Conservation (phyloP, 495 filamentous ascomycete genomes). For the Lasiosphaeria miniovina region DNA sequence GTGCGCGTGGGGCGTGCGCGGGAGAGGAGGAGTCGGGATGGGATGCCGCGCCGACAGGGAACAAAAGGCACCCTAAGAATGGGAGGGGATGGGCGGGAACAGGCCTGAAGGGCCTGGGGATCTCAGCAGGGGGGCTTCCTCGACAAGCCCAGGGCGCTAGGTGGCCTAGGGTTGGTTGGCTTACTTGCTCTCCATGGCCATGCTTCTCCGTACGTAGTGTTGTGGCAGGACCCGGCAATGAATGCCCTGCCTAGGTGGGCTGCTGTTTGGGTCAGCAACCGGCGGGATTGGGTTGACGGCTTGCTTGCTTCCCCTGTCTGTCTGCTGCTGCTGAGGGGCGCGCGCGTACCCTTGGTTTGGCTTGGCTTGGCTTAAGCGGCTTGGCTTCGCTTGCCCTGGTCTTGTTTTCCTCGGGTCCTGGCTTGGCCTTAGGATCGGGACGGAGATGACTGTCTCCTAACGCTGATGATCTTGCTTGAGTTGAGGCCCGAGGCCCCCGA, state of each 20-base stretch:
- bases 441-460: neutral
- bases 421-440: neutral
- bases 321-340: neutral
- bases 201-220: neutral
- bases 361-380: neutral
- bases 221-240: conserved; percentile 8
- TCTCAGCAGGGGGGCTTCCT: neutral
- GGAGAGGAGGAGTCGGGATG: conserved; percentile 2
- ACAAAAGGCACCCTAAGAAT: neutral
- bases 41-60: conserved; percentile 1
- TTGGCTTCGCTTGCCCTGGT: neutral
- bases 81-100: conserved; percentile 2
- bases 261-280: conserved; percentile 1
- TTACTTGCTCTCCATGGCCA: neutral
- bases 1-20: too few species aligned
- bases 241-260: neutral
- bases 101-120: conserved; percentile 2
- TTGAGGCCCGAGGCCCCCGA: neutral
- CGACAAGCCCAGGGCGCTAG: neutral
- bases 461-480: neutral
- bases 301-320: neutral
- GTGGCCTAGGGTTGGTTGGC: neutral
- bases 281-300: conserved; percentile 6
- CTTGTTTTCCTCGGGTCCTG: neutral
- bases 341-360: neutral